phyloP scores from a whole-genome alignment of 2,329 filamentous ascomycete genomes.

The Sporothrix euskadiensis region DNA sequence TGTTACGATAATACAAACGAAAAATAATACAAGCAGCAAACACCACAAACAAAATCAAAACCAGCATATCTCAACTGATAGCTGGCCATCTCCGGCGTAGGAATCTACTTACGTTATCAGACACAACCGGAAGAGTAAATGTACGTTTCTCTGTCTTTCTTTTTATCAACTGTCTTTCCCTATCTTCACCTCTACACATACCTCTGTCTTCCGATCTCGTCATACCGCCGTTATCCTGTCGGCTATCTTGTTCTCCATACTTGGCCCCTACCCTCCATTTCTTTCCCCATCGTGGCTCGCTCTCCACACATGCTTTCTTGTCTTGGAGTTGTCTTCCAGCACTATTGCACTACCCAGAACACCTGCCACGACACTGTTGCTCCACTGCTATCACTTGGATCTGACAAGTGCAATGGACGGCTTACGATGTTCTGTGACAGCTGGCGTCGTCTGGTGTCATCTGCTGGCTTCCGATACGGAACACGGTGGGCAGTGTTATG shows the following conservation, averaged over 20 bases:
- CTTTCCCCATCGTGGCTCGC: slow-evolving; percentile 17
- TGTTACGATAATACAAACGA: neutral
- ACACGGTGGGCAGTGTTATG: neutral
- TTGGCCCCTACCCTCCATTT: neutral
- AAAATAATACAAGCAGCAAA: neutral
- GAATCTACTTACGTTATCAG: slow-evolving; percentile 5
- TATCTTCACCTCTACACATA: neutral
- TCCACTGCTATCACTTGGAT: slow-evolving; percentile 15
- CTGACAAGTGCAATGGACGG: neutral
- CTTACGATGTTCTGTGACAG: neutral
- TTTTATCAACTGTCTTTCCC: neutral
- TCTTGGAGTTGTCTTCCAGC: neutral
- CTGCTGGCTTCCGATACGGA: neutral
- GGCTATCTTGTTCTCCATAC: slow-evolving; percentile 9
- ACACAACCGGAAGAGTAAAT: slow-evolving; percentile 15
- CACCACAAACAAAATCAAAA: neutral
- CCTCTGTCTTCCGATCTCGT: neutral
- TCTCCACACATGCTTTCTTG: neutral
- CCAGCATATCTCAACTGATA: slow-evolving; percentile 3
- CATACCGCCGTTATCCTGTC: slow-evolving; percentile 2
- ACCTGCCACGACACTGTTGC: neutral
- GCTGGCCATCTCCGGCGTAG: neutral
- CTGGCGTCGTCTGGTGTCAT: neutral
- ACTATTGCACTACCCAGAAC: neutral
- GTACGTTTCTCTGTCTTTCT: slow-evolving; percentile 1